Percentiles rank a stretch among this genome's conserved stretches.
These are phyloP conservation scores for Hypomyces perniciosus DNA, from an alignment of 2,329 filamentous ascomycete genomes.

Conservation along the genomic window DNA sequence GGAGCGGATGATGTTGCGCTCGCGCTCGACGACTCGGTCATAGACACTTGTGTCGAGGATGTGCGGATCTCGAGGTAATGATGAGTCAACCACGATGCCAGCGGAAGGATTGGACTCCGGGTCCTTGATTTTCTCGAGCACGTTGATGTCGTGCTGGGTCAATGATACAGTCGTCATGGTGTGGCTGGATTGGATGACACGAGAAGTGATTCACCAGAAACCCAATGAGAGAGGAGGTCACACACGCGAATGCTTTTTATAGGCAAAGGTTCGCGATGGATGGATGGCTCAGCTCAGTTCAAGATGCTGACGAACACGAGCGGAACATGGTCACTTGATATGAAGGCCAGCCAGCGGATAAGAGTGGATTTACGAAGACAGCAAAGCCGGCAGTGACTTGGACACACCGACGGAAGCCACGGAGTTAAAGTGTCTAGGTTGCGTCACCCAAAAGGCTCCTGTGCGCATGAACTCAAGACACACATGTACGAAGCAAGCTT, in stretches of 20 bases:
- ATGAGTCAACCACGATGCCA: constrained; percentile 48
- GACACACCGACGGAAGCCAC: too few relatives aligned
- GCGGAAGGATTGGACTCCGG: constrained; percentile 55
- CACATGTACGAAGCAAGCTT: too few relatives aligned
- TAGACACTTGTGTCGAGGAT: constrained; percentile 47
- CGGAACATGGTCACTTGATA: too few relatives aligned
- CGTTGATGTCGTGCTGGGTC: constrained; percentile 53
- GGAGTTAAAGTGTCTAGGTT: too few relatives aligned
- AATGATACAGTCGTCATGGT: constrained; percentile 46
- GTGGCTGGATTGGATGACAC: constrained; percentile 5
- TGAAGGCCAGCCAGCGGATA: too few relatives aligned
- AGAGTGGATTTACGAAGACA: too few relatives aligned
- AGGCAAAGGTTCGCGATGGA: too few relatives aligned
- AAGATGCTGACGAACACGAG: too few relatives aligned
- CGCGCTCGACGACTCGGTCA: constrained; percentile 41
- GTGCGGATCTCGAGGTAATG: constrained; percentile 52
- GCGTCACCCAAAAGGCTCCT: too few relatives aligned
- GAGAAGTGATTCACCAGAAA: not conserved
- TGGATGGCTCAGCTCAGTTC: too few relatives aligned
- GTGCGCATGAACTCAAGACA: not conserved
- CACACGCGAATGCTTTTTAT: not conserved
- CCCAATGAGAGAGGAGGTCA: not conserved
- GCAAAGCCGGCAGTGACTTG: too few relatives aligned
- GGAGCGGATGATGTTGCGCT: constrained; percentile 47
- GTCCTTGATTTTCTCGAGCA: constrained; percentile 62